These are phyloP conservation scores for Heritiera littoralis DNA, from an alignment of 345 rosid species.

Conservation along the genomic window DNA sequence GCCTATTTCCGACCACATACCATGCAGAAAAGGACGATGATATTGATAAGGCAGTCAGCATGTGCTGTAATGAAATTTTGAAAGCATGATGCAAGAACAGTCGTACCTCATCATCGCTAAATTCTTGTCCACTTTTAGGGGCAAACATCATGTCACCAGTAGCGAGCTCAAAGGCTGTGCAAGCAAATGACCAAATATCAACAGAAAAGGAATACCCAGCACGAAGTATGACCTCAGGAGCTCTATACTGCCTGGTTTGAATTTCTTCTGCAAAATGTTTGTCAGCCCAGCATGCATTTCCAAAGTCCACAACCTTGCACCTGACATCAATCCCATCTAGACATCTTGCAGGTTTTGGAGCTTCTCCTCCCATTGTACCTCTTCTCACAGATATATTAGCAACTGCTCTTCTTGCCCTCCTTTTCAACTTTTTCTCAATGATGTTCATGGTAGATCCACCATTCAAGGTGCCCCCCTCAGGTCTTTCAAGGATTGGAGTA, in stretches of 20 bases:
- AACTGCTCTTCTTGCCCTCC: slow-evolving; percentile 88
- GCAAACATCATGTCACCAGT: slow-evolving; percentile 98
- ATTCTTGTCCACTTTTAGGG: slow-evolving; percentile 82
- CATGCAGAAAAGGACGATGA: background rate
- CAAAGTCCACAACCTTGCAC: slow-evolving; percentile 98
- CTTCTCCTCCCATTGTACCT: slow-evolving; percentile 55
- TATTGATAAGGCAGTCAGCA: background rate
- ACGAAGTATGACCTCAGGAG: slow-evolving; percentile 85
- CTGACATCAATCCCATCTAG: slow-evolving; percentile 81
- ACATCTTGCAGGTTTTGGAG: slow-evolving; percentile 50
- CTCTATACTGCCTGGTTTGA: slow-evolving; percentile 96
- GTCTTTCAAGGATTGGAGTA: slow-evolving; percentile 76
- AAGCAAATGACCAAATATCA: slow-evolving; percentile 99
- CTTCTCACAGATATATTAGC: slow-evolving; percentile 82
- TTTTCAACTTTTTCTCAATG: slow-evolving; percentile 86
- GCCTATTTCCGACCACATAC: background rate
- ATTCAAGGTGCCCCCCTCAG: slow-evolving; percentile 69
- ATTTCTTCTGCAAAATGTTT: slow-evolving; percentile 86
- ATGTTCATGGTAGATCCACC: slow-evolving; percentile 72
- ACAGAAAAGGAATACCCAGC: slow-evolving; percentile 79
- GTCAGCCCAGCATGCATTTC: slow-evolving; percentile 92
- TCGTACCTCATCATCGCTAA: slow-evolving; percentile 87
- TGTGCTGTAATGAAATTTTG: background rate
- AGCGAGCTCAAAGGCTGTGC: slow-evolving; percentile 95
- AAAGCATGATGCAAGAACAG: slow-evolving; percentile 8